phyloP scores from a whole-genome alignment of 2,329 filamentous ascomycete species.

The Ophiostoma piceae region DNA sequence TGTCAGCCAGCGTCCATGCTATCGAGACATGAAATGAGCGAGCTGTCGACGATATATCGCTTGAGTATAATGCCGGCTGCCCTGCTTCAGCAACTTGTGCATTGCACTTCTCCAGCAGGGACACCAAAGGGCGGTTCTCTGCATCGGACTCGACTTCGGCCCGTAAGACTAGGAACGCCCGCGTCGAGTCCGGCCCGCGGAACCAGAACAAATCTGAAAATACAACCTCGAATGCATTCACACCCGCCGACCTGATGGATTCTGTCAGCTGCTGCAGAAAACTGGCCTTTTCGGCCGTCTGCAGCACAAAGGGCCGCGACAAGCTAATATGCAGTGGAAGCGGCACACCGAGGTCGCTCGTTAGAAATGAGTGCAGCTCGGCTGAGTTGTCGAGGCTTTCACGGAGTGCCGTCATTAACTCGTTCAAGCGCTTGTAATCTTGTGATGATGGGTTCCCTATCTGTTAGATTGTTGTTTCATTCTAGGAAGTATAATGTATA shows the following conservation, averaged over 20 bases:
- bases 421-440: neutral
- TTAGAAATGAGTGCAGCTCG: slow-evolving; percentile 64
- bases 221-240: slow-evolving; percentile 37
- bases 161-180: slow-evolving; percentile 79
- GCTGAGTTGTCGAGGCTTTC: slow-evolving; percentile 41
- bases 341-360: slow-evolving; percentile 70
- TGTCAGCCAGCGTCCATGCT: slow-evolving; percentile 65
- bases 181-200: slow-evolving; percentile 53
- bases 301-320: slow-evolving; percentile 72
- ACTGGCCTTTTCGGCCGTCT: slow-evolving; percentile 62
- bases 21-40: slow-evolving; percentile 79
- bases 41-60: slow-evolving; percentile 9
- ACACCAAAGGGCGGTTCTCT: slow-evolving; percentile 51
- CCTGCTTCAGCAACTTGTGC: slow-evolving; percentile 50
- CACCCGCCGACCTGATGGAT: slow-evolving; percentile 35
- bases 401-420: neutral
- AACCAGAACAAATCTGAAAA: slow-evolving; percentile 45
- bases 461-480: neutral
- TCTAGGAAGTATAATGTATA: slow-evolving; percentile 24
- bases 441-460: slow-evolving; percentile 49
- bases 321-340: slow-evolving; percentile 86
- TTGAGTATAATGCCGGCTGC: slow-evolving; percentile 67
- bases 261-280: slow-evolving; percentile 57
- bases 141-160: slow-evolving; percentile 36
- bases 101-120: slow-evolving; percentile 65